Base-by-base conservation (phyloP, 148 eudicot genomes). In the Polygonum maritimum region DNA sequence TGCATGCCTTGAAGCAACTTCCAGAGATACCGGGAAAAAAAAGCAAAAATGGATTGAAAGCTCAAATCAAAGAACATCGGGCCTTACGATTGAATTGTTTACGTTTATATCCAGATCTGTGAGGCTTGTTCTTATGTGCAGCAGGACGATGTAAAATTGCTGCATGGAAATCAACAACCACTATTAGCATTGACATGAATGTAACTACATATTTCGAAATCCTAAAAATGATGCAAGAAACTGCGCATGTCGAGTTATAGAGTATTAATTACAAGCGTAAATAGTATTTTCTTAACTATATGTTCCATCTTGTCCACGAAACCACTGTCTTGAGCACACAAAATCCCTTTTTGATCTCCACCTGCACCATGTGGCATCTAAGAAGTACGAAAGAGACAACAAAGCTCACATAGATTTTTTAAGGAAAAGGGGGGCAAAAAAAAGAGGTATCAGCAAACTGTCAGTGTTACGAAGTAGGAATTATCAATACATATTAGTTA, bases 241-340 rank as follows among this genome's bases (percentile, higher is more conserved):
- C 0, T 22, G 21, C 75, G 18, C 10, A 44, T 45, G 19, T 44
- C 33, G 11, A n/a, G 16, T 8, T 44, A 51, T 19, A 3, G 75
- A 19, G 16, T 11, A 72, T 19, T 10, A 44, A 21, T 6, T 45
- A 72, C 52, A 71, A 26, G 33, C 44, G 2, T 57, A 4, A 63
- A 76, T 48, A 69, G 38, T 16, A 73, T 58, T 71, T 76, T 62
- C 97, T 83, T 85, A 40, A 94, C 98, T 94, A 51, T 89, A 94
- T 78, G 96, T 87, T 81, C 96, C 98, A 84, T 92, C 97, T 92
- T 92, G 98, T 58, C 91, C 94, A 51, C 85, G 87, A 83, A 90
- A 92, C 97, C 98, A 94, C 78, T 90, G 96, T 84, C 98, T 89
- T 74, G 96, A 94, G 86, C 89, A 94, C 78, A 92, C 88, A 78